Conservation (phyloP, 2,329 filamentous ascomycete species). For the Alternaria angustiovoidea region DNA sequence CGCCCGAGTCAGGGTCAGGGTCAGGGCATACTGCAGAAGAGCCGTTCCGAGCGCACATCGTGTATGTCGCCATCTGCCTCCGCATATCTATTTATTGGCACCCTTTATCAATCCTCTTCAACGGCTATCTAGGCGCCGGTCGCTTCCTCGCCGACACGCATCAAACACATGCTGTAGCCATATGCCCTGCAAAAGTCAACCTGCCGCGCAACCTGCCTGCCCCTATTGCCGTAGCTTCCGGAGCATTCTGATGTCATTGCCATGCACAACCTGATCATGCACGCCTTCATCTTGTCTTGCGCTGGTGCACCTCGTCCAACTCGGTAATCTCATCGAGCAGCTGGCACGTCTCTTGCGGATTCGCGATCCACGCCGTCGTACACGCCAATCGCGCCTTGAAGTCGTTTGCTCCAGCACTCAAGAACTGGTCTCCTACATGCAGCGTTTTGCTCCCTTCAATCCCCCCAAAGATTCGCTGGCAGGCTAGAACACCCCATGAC, state of each 20-base stretch:
- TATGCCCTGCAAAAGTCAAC: background rate
- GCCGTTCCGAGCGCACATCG: constrained; percentile 9
- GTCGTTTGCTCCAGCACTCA: constrained; percentile 89
- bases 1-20: constrained; percentile 26
- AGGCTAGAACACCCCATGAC: constrained; percentile 91
- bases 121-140: constrained; percentile 1
- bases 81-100: background rate
- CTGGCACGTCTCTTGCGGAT: constrained; percentile 86
- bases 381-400: constrained; percentile 94
- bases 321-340: constrained; percentile 80
- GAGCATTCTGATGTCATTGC: constrained; percentile 6
- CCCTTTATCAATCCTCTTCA: constrained; percentile 1
- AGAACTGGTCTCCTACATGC: constrained; percentile 94
- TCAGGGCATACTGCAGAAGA: constrained; percentile 6
- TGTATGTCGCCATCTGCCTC: constrained; percentile 8
- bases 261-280: background rate
- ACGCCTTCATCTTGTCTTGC: constrained; percentile 40
- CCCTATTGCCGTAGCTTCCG: background rate
- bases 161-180: background rate
- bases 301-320: constrained; percentile 51
- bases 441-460: constrained; percentile 81
- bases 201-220: background rate
- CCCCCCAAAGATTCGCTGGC: constrained; percentile 86
- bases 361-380: constrained; percentile 97
- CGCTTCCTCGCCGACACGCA: background rate